Evolutionary conservation across 1,284 basidiomycete genomes (phyloP).

Genomic region (Pseudozyma hubeiensis): DNA sequence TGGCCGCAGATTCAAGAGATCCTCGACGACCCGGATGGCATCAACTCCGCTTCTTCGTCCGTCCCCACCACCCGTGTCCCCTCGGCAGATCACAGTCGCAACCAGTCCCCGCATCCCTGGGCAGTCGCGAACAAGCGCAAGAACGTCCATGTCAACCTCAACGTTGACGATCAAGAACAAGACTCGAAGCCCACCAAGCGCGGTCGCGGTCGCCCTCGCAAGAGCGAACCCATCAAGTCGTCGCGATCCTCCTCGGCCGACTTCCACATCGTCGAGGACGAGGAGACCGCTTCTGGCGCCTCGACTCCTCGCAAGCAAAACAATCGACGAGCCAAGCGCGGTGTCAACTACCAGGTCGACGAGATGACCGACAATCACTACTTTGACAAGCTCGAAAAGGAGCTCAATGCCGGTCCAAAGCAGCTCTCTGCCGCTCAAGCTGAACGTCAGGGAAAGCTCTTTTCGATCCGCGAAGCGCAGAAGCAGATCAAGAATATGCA

Average conservation of each 20-base stretch:
- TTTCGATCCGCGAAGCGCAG: constrained; percentile 64
- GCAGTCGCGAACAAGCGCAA: constrained; percentile 23
- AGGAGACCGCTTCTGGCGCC: constrained; percentile 24
- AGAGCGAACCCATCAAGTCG: constrained; percentile 9
- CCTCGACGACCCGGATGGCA: constrained; percentile 47
- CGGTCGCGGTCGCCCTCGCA: constrained; percentile 16
- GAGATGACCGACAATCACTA: constrained; percentile 49
- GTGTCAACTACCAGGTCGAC: constrained; percentile 44
- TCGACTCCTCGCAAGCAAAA: constrained; percentile 36
- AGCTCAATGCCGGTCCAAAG: constrained; percentile 21
- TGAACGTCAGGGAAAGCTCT: constrained; percentile 57
- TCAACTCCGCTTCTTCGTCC: constrained; percentile 33
- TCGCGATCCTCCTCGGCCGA: constrained; percentile 30
- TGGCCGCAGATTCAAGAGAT: constrained; percentile 53
- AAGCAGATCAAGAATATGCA: constrained; percentile 89
- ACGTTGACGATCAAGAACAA: constrained; percentile 3
- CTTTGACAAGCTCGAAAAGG: constrained; percentile 47
- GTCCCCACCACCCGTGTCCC: constrained; percentile 27
- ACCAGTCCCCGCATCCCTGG: constrained; percentile 36
- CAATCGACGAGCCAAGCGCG: constrained; percentile 31
- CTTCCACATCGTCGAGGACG: constrained; percentile 13
- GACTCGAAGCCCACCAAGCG: constrained; percentile 6
- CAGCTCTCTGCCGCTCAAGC: constrained; percentile 38
- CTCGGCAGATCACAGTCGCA: constrained; percentile 31
- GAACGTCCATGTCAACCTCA: constrained; percentile 14